Base-by-base conservation (phyloP, 176 grass and related monocot genomes). In the Oryza meyeriana region DNA sequence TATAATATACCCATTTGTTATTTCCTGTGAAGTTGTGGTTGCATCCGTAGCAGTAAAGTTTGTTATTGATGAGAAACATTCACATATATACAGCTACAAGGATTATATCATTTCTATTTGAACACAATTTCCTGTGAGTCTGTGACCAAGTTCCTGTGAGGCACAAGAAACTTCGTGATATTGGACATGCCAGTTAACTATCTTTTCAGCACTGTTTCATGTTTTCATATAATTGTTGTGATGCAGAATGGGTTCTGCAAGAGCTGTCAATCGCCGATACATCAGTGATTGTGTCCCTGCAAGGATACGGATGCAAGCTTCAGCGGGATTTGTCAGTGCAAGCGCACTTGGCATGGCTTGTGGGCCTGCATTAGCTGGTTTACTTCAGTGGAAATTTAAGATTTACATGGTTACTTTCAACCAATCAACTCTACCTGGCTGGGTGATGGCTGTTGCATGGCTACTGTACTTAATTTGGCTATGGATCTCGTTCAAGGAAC, bases 261-360 rank as follows among this genome's bases (percentile, higher is more conserved):
- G 96, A 88, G 96, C 96, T 81, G 96, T 99, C 26, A 99, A 99
- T 41, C 84, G 96, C 2, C 81, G 96, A 24, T 99, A 99, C 77
- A 99, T 99, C 81, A 95, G 92, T 74, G 96, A 99, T 25, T 99
- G 96, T 89, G 96, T 99, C 55, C 96, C 96, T 82, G 72, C 91
- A 76, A 95, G 94, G 72, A 87, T 95, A 86, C 89, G 96, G 2
- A 99, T 99, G 77, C 86, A 99, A 85, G 93, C 96, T 78, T 99
- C 96, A 61, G 96, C 96, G 47, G 96, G 90, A 31, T 99, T 99
- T 72, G 96, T 99, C 38, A 95, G 92, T 25, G 93, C 96, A 68
- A 95, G 92, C 88, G 96, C 96, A 68, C 90, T 99, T 62, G 96
- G 96, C 55, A 99, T 99, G 96, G 96, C 93, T 74, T 95, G 93